phyloP scores from a whole-genome alignment of 106 monocot species.

The Chionographis japonica region DNA sequence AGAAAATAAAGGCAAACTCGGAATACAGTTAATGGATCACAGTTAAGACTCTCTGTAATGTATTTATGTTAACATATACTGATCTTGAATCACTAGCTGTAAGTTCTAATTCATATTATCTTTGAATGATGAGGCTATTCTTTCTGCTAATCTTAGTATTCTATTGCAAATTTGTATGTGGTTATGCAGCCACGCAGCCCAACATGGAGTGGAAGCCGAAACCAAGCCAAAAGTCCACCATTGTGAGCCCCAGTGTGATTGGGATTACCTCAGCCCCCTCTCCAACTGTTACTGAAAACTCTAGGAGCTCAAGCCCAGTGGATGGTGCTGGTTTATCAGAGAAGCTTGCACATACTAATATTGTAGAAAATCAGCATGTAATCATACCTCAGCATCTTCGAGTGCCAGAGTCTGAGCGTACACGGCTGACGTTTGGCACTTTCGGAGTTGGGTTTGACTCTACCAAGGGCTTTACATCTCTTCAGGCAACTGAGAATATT shows the following conservation, averaged over 20 bases:
- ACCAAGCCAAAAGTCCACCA: conserved; percentile 42
- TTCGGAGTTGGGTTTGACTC: conserved; percentile 44
- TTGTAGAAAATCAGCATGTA: conserved; percentile 45
- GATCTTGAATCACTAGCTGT: too few species aligned
- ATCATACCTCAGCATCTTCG: conserved; percentile 80
- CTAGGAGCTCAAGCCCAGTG: conserved; percentile 8
- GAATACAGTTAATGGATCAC: too few species aligned
- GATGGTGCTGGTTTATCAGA: conserved; percentile 37
- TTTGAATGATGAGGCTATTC: too few species aligned
- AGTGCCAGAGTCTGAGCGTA: conserved; percentile 60
- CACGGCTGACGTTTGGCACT: conserved; percentile 62
- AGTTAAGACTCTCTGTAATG: too few species aligned
- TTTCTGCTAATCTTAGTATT: too few species aligned
- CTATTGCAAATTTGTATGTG: background rate
- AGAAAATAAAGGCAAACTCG: too few species aligned
- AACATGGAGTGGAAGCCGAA: conserved; percentile 89
- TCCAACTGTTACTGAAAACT: conserved; percentile 13
- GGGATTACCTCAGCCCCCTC: background rate
- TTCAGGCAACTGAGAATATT: conserved; percentile 16
- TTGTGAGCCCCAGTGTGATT: background rate
- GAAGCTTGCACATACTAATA: conserved; percentile 36
- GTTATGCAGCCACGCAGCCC: conserved; percentile 37
- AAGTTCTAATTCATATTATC: too few species aligned
- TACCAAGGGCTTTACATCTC: conserved; percentile 8
- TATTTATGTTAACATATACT: too few species aligned